Conservation (phyloP, 495 filamentous ascomycete species). For the Podospora pseudocomata region DNA sequence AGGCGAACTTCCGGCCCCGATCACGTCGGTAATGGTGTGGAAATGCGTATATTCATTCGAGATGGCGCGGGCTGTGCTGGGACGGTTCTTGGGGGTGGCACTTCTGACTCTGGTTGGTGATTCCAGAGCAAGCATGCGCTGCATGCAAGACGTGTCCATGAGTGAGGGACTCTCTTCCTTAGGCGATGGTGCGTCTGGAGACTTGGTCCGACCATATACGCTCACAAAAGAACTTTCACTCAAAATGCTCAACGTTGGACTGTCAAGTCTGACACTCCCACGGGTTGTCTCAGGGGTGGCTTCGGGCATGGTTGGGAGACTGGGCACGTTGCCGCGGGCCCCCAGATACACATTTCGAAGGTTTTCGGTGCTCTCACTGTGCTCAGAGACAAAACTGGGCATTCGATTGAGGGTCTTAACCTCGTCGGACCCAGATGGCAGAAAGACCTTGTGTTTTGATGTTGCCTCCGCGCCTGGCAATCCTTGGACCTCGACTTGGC, state of each 20-base stretch:
- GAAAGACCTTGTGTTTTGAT: conserved; percentile 23
- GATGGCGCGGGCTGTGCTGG: conserved; percentile 17
- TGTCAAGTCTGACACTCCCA: conserved; percentile 39
- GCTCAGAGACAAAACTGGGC: conserved; percentile 65
- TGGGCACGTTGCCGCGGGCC: conserved; percentile 38
- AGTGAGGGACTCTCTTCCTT: conserved; percentile 24
- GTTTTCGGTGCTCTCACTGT: conserved; percentile 58
- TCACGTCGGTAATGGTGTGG: conserved; percentile 40
- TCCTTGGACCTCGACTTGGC: conserved; percentile 34
- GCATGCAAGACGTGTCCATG: conserved; percentile 29
- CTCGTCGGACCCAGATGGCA: conserved; percentile 20
- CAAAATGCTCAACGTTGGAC: conserved; percentile 68
- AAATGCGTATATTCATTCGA: conserved; percentile 29
- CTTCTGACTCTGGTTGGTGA: conserved; percentile 19
- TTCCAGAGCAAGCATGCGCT: conserved; percentile 17
- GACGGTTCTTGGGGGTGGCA: conserved; percentile 21
- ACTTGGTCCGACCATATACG: conserved; percentile 52
- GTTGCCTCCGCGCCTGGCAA: conserved; percentile 25
- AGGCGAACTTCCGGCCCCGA: conserved; percentile 38
- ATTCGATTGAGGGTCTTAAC: conserved; percentile 44
- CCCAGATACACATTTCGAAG: conserved; percentile 62
- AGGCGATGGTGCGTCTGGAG: conserved; percentile 22
- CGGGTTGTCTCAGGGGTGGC: conserved; percentile 34
- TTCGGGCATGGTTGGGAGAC: conserved; percentile 36
- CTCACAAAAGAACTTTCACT: conserved; percentile 77